Conservation (phyloP, 768 basidiomycete genomes). For the Galerina marginata region DNA sequence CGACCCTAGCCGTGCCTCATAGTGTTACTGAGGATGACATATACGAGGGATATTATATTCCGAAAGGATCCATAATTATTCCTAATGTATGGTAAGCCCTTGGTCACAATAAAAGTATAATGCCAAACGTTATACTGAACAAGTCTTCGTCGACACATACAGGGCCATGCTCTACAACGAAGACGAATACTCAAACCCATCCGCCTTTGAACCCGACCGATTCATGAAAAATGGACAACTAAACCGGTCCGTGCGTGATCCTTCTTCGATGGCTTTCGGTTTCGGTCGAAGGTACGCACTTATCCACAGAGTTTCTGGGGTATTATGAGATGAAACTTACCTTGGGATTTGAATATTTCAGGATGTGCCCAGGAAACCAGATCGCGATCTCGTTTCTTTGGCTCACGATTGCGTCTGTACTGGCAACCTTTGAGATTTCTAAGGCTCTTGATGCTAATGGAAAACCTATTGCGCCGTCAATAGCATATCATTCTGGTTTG, state of each 20-base stretch:
- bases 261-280: not conserved
- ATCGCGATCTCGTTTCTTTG: too few relatives aligned
- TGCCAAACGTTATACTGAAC: not conserved
- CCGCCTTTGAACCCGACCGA: conserved; percentile 33
- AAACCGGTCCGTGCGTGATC: not conserved
- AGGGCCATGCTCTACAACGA: conserved; percentile 41
- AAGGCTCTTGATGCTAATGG: too few relatives aligned
- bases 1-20: conserved; percentile 30
- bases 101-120: not conserved
- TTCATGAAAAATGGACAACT: not conserved
- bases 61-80: conserved; percentile 34
- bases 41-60: conserved; percentile 38
- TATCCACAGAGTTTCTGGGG: not conserved
- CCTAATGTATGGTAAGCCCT: conserved; percentile 35
- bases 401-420: too few relatives aligned
- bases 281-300: not conserved
- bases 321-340: not conserved
- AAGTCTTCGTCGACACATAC: not conserved
- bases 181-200: conserved; percentile 40
- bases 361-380: not conserved
- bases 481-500: too few relatives aligned
- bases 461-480: too few relatives aligned
- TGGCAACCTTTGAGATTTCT: too few relatives aligned
- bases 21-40: conserved; percentile 33
- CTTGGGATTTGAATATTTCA: not conserved